Percentiles rank a stretch among this genome's conserved stretches.
These are phyloP conservation scores for Phalaenopsis aphrodite DNA, from an alignment of 106 monocot genomes.

Conservation along the genomic window DNA sequence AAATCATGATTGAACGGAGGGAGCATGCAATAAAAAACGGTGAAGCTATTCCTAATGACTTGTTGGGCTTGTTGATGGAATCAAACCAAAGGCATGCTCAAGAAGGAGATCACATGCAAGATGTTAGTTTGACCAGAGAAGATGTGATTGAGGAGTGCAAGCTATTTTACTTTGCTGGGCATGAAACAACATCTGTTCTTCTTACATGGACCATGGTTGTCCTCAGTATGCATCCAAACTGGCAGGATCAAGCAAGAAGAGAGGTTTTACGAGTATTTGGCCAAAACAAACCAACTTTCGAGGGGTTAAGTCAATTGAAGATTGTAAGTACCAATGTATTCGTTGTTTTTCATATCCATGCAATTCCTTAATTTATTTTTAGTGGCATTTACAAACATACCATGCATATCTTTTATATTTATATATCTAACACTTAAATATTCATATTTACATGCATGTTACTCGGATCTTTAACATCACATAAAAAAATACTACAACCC, in stretches of 20 bases:
- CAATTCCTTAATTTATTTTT: not conserved
- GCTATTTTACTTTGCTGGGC: constrained; percentile 75
- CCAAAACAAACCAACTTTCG: constrained; percentile 9
- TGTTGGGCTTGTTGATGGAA: constrained; percentile 15
- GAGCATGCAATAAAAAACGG: constrained; percentile 19
- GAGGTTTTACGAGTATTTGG: constrained; percentile 43
- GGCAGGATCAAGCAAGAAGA: constrained; percentile 49
- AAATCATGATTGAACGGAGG: constrained; percentile 34
- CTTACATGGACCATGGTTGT: constrained; percentile 56
- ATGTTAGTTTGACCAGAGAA: constrained; percentile 8
- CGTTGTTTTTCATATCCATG: not conserved
- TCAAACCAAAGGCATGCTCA: constrained; percentile 7
- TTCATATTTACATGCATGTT: too few species aligned
- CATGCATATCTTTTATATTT: too few species aligned
- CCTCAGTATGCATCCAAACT: constrained; percentile 38
- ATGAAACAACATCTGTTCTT: constrained; percentile 44
- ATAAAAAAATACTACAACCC: too few species aligned
- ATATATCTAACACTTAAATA: too few species aligned
- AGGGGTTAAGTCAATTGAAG: constrained; percentile 16
- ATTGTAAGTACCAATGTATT: constrained; percentile 3
- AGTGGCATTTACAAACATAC: too few species aligned
- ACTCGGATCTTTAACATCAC: too few species aligned
- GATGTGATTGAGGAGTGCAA: constrained; percentile 79
- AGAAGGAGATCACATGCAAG: not conserved
- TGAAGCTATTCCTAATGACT: constrained; percentile 9